A percentile compares a stretch with the other conserved stretches of the same genome.
phyloP scores from a whole-genome alignment of 768 basidiomycete genomes.

The Collybia sordida region DNA sequence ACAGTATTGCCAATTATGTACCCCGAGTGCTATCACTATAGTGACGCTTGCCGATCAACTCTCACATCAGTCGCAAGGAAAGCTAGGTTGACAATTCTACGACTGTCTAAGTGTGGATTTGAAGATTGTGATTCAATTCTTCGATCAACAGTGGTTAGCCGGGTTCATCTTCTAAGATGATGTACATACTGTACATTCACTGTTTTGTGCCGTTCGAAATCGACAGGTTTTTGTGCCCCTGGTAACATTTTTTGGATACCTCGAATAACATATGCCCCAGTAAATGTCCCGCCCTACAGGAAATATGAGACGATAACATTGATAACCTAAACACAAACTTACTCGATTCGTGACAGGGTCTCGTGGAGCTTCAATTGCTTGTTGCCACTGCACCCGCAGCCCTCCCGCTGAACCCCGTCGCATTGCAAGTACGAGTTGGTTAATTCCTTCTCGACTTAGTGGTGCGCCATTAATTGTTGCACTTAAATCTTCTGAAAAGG shows the following conservation, averaged over 20 bases:
- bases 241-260: slow-evolving; percentile 42
- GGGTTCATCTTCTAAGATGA: background rate
- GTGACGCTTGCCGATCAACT: slow-evolving; percentile 24
- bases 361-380: slow-evolving; percentile 41
- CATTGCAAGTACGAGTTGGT: slow-evolving; percentile 40
- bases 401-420: slow-evolving; percentile 35
- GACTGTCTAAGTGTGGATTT: slow-evolving; percentile 37
- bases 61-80: slow-evolving; percentile 49
- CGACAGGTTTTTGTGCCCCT: slow-evolving; percentile 28
- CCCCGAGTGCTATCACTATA: slow-evolving; percentile 11
- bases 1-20: too few relatives aligned
- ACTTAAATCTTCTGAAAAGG: slow-evolving; percentile 41
- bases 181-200: slow-evolving; percentile 47
- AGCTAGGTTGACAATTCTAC: slow-evolving; percentile 45
- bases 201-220: slow-evolving; percentile 49
- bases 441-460: slow-evolving; percentile 38
- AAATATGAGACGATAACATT: background rate
- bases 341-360: slow-evolving; percentile 43
- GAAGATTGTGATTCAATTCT: slow-evolving; percentile 44
- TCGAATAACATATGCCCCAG: slow-evolving; percentile 49
- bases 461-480: slow-evolving; percentile 45
- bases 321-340: slow-evolving; percentile 16
- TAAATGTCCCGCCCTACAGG: slow-evolving; percentile 45
- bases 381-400: slow-evolving; percentile 48
- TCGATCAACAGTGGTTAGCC: background rate